Conservation (phyloP, 768 basidiomycete genomes). For the Tylopilus felleus region DNA sequence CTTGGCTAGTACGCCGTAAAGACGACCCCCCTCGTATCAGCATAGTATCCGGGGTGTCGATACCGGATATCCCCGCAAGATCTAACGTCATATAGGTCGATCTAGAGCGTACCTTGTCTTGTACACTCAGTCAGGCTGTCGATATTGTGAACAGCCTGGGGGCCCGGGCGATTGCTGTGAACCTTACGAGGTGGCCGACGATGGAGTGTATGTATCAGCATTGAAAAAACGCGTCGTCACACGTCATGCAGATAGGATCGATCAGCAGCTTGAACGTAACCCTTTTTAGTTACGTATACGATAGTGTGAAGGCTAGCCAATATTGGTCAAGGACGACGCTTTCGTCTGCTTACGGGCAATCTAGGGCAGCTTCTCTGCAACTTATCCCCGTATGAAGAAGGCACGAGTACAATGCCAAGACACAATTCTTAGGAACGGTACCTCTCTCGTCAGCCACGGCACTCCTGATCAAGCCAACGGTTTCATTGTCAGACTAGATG, state of each 20-base stretch:
- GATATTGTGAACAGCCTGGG: neutral
- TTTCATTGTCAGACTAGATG: too few relatives aligned
- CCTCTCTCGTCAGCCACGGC: neutral
- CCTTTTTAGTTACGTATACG: neutral
- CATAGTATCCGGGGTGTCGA: too few relatives aligned
- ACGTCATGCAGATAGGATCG: neutral
- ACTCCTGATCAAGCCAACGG: too few relatives aligned
- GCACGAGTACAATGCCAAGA: neutral
- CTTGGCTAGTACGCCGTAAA: too few relatives aligned
- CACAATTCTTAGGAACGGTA: neutral
- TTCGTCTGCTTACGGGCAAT: neutral
- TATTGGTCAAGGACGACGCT: neutral
- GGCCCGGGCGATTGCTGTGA: too few relatives aligned
- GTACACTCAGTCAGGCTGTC: neutral
- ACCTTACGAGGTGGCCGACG: too few relatives aligned
- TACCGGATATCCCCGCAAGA: too few relatives aligned
- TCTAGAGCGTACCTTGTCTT: neutral
- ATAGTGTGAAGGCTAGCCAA: neutral
- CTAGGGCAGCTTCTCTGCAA: neutral
- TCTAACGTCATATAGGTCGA: neutral
- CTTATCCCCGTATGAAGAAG: neutral
- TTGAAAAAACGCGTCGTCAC: neutral
- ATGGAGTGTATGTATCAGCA: neutral
- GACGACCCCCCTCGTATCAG: too few relatives aligned
- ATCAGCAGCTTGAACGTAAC: neutral